Base-by-base conservation (phyloP, 1,284 basidiomycete species). In the Ceratobasidium sp. region DNA sequence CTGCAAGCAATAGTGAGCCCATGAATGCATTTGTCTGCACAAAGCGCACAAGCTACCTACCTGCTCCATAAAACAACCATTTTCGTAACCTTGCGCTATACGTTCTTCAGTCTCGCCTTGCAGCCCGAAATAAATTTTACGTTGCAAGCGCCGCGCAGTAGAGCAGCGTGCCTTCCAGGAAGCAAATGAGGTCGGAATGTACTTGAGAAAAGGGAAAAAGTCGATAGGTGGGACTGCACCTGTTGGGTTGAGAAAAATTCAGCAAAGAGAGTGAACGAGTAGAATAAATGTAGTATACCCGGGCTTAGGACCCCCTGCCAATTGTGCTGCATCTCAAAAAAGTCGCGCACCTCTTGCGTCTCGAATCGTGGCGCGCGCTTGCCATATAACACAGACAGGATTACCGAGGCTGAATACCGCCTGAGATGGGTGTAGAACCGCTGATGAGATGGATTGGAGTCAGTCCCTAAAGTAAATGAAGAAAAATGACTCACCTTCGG, bases 201-300 rank as follows among this genome's bases (percentile, higher is more conserved):
- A 79, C 46, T 80, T 79, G n/a, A 83, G 79, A 65, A 82, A 76
- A 16, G 82, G 82, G 22, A 83, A 51, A 11, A 82, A 58, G 53
- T 83, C 82, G 6, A 83, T 68, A 4, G 83, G 82, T 6, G 84
- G 83, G 24, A 59, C 46, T 4, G 79, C 77, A 46, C 82, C 82
- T 69, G 79, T 24, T 2, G 27, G 7, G 7, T 43, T 43, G 14
- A 14, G 41, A 43, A 24, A 16, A 14, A 46, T 4, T 9, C 24
- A 77, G 74, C 37, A 49, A 31, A 39, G 1, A 62, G 37, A 3
- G 13, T 53, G n/a, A 16, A 3, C 2, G 31, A n/a, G 19, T 31
- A 7, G 27, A 7, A 1, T 11, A 1, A 16, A 37, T 16, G 0
- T 37, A 39, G 34, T 13, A 13, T 14, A 69, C 53, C 49, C 46